Percentiles rank a stretch among this genome's conserved stretches.
phyloP scores from a whole-genome alignment of 2,329 filamentous ascomycete genomes.

The Aschersonia sp. region DNA sequence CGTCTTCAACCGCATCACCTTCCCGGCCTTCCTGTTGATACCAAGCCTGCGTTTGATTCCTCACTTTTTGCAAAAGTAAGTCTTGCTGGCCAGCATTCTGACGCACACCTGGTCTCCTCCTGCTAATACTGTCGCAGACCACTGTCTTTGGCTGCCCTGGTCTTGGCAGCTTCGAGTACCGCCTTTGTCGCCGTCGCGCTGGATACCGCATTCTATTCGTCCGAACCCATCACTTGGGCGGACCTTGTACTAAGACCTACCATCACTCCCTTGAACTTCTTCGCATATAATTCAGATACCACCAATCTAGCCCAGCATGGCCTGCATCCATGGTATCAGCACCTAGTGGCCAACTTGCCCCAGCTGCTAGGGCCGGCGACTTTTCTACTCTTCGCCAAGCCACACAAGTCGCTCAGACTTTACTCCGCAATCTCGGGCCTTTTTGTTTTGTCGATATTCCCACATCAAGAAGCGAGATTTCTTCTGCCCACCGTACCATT shows the following conservation, averaged over 20 bases:
- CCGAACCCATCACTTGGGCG: slow-evolving; percentile 46
- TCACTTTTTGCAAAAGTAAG: slow-evolving; percentile 69
- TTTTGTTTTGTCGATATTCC: slow-evolving; percentile 55
- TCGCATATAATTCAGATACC: slow-evolving; percentile 57
- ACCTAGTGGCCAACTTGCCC: slow-evolving; percentile 53
- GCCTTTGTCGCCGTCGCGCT: slow-evolving; percentile 58
- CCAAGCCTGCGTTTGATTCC: slow-evolving; percentile 73
- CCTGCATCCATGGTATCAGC: slow-evolving; percentile 66
- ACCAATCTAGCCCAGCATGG: slow-evolving; percentile 63
- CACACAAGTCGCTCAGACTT: slow-evolving; percentile 45
- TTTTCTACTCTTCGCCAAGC: slow-evolving; percentile 41
- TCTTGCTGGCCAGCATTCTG: slow-evolving; percentile 5
- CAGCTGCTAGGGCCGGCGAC: slow-evolving; percentile 58
- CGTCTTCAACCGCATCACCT: slow-evolving; percentile 92
- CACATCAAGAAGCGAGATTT: slow-evolving; percentile 71
- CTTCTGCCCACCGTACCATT: slow-evolving; percentile 61
- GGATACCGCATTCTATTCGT: slow-evolving; percentile 74
- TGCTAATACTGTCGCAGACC: slow-evolving; percentile 25
- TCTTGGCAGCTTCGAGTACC: slow-evolving; percentile 51
- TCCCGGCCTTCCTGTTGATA: slow-evolving; percentile 81
- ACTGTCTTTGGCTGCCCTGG: slow-evolving; percentile 45
- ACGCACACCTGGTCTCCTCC: background rate
- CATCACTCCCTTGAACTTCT: slow-evolving; percentile 65
- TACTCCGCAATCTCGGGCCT: slow-evolving; percentile 63
- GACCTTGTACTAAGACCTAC: slow-evolving; percentile 50